These are phyloP conservation scores for Irpex sp. DNA, from an alignment of 1,284 basidiomycete species.

Conservation along the genomic window DNA sequence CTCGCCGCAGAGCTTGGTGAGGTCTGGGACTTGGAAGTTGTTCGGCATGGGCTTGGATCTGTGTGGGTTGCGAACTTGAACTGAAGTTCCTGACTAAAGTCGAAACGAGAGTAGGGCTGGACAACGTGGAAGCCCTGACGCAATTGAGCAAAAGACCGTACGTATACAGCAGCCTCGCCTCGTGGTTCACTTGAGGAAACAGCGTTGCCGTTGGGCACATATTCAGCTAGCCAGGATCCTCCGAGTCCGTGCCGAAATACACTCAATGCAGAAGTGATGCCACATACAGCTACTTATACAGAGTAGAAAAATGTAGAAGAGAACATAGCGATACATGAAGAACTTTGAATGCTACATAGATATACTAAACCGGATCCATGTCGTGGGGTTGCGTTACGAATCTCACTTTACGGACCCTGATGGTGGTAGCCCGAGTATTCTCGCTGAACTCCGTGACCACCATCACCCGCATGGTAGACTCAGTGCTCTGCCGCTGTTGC, in stretches of 20 bases:
- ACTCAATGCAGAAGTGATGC: too few species aligned
- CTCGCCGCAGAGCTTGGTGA: constrained; percentile 38
- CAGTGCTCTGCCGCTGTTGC: constrained; percentile 9
- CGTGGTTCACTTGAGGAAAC: too few species aligned
- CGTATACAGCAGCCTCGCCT: too few species aligned
- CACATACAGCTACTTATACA: not conserved
- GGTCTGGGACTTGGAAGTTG: constrained; percentile 60
- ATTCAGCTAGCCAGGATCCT: too few species aligned
- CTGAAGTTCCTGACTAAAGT: too few species aligned
- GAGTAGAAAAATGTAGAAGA: not conserved
- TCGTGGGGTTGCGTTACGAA: constrained; percentile 19
- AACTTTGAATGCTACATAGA: too few species aligned
- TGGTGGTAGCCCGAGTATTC: constrained; percentile 22
- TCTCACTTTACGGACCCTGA: constrained; percentile 22
- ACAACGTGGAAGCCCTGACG: too few species aligned
- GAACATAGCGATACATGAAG: not conserved
- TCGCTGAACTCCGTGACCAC: constrained; percentile 19
- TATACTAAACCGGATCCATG: too few species aligned
- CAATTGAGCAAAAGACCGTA: too few species aligned
- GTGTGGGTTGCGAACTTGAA: not conserved
- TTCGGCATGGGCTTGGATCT: constrained; percentile 5
- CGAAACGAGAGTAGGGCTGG: too few species aligned
- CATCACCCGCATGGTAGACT: constrained; percentile 17
- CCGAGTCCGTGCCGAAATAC: too few species aligned
- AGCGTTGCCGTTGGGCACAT: too few species aligned